Base-by-base conservation (phyloP, 163 green algal species). In the Coccomyxa subellipsoidea region DNA sequence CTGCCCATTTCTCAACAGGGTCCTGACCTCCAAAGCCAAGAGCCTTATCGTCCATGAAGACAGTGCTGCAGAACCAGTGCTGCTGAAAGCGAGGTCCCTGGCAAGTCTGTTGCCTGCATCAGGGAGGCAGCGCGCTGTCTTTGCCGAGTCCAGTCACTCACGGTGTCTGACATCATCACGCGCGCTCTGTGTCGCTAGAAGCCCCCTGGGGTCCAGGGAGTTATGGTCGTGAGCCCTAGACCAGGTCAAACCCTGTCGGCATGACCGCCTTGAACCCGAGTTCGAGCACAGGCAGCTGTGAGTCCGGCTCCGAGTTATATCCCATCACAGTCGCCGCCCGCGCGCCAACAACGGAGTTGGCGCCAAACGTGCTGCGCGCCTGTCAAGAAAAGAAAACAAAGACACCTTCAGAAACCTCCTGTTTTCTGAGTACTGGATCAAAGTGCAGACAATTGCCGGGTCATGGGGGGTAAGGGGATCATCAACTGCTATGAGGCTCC, bases 281-380 rank as follows among this genome's bases (percentile, higher is more conserved):
- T 31, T 78, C 72, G 29, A 78, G 32, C 36, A 53, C 72, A 9
- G 31, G 12, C 27, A 78, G 72, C 37, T 78, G 72, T 15, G 72
- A 3, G 6, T 78, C 31, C 0, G 72, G 27, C 10, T 29, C 72
- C 37, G 25, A 8, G 27, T 47, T 59, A 31, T 78, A 78, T 29
- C 31, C 31, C 72, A 53, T 78, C 72, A 78, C 72, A 7, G 72
- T 78, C 15, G 37, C 72, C 47, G 72, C 72, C 25, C 72, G 31
- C 25, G 72, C 25, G 27, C 72, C 72, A 23, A 78, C 72, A 23
- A 78, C 32, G 12, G 31, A 53, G 9, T 78, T 53, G 37, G 36
- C 36, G 10, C 72, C 72, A 25, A 78, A 78, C 10, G 36, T 73
- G 66, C 66, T 73, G 29, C n/a, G 66, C 29, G 66, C 66, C 66